phyloP scores from a whole-genome alignment of 2,329 filamentous ascomycete genomes.

The Chaetoscypha palmicola region DNA sequence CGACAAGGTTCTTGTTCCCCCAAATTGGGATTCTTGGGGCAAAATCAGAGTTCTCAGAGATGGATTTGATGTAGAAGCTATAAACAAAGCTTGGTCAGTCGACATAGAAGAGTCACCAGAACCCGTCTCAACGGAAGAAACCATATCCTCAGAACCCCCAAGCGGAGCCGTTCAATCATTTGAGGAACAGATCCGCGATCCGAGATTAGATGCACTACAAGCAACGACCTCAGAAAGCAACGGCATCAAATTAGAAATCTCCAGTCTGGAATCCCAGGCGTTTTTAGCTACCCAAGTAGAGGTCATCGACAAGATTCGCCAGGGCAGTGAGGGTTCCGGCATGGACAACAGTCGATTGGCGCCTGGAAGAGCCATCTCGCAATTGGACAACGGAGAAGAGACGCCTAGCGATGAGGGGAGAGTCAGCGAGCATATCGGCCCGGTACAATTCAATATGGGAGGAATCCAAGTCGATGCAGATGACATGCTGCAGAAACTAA shows the following conservation, averaged over 20 bases:
- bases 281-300: constrained; percentile 73
- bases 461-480: constrained; percentile 95
- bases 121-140: constrained; percentile 20
- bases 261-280: constrained; percentile 66
- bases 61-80: constrained; percentile 81
- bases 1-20: constrained; percentile 88
- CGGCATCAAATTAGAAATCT: constrained; percentile 42
- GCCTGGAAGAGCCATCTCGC: constrained; percentile 19
- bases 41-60: constrained; percentile 91
- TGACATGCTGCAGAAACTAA: constrained; percentile 81
- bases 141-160: constrained; percentile 21
- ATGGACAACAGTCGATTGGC: constrained; percentile 25
- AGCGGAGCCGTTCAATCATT: constrained; percentile 65
- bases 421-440: constrained; percentile 70
- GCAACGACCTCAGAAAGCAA: constrained; percentile 42
- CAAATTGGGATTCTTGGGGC: constrained; percentile 98
- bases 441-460: constrained; percentile 96
- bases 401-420: constrained; percentile 22
- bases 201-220: constrained; percentile 55
- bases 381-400: constrained; percentile 20
- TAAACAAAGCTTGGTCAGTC: constrained; percentile 78
- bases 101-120: constrained; percentile 59
- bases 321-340: constrained; percentile 45
- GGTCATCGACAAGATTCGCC: constrained; percentile 58
- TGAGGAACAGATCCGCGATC: constrained; percentile 72